Conservation (phyloP, 1,284 basidiomycete species). For the Ustilago crameri region DNA sequence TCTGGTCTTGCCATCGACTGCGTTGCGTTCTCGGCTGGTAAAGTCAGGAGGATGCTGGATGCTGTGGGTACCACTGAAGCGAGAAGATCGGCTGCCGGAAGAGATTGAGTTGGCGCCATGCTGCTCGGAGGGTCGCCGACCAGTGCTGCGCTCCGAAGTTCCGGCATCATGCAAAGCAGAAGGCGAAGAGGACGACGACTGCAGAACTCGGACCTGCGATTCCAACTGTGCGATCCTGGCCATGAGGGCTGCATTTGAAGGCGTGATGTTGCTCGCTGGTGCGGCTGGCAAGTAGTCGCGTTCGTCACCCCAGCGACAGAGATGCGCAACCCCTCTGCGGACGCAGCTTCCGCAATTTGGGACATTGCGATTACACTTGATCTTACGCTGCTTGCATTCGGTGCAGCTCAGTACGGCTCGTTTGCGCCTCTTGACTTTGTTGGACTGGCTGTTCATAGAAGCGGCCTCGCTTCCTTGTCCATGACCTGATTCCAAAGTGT, state of each 20-base stretch:
- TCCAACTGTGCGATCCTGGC: conserved; percentile 51
- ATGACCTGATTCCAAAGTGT: conserved; percentile 14
- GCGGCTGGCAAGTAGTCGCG: conserved; percentile 42
- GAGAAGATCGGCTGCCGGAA: conserved; percentile 29
- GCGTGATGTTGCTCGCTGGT: conserved; percentile 36
- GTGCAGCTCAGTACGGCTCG: conserved; percentile 52
- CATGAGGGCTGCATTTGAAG: conserved; percentile 51
- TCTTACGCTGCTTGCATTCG: conserved; percentile 57
- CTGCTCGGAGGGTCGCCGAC: conserved; percentile 9
- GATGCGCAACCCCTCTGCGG: conserved; percentile 50
- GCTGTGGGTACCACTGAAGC: conserved; percentile 23
- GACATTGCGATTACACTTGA: conserved; percentile 58
- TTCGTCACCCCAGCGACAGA: conserved; percentile 58
- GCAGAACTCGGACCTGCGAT: conserved; percentile 45
- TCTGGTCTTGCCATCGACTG: background rate
- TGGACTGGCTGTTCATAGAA: conserved; percentile 14
- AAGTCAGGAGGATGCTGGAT: conserved; percentile 33
- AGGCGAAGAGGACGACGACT: conserved; percentile 27
- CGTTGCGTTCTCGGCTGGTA: conserved; percentile 36
- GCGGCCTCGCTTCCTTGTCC: conserved; percentile 17
- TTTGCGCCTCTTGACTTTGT: conserved; percentile 49
- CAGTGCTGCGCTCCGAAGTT: conserved; percentile 13
- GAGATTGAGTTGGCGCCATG: conserved; percentile 15
- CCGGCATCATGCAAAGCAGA: conserved; percentile 14
- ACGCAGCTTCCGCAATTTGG: conserved; percentile 55